Base-by-base conservation (phyloP, 768 basidiomycete genomes). In the Hirschioporus abietinus region DNA sequence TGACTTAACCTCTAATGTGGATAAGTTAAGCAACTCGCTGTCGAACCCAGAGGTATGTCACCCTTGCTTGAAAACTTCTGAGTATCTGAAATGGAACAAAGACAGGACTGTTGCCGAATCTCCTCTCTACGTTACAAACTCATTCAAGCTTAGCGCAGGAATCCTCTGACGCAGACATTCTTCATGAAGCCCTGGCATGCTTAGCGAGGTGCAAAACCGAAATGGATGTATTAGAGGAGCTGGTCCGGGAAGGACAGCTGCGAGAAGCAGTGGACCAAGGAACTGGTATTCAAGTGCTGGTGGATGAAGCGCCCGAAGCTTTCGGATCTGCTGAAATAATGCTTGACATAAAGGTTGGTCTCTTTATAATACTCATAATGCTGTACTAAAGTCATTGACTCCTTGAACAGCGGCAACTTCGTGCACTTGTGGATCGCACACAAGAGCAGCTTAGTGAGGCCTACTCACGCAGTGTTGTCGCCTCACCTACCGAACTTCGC, bases 381-480 rank as follows among this genome's bases (percentile, higher is more conserved):
- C 30, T 23, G 35, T 5, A 8, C 35, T 60, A 61, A 64, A 24
- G 66, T 7, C 64, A 30, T 30, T 30, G 30, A 8, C 30, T 30
- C 4, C 20, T 23, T 42, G 64, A 34, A 7, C 69, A 94, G 92
- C 80, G 78, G 63, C 85, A 79, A 69, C 82, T 86, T 66, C 82
- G 81, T 67, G 81, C 84, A 9, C 74, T 82, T 26, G 81, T 81
- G 71, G 86, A 88, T 65, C 84, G 84, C 42, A 76, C 85, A 7
- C 87, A 91, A 72, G 92, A 93, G 68, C 87, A 91, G 71, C 79
- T 94, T 25, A 84, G 81, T 69, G 86, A 91, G 61, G 88, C 88
- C 1, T 92, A 86, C 71, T 75, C 83, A 24, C 82, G 86, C 71
- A 82, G 88, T 71, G 74, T 93, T 26, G 71, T 80, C 1, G 73